Percentiles rank a stretch among this genome's conserved stretches.
Conservation (phyloP, 78 protist genomes). For the Trichosphaerium sp. region DNA sequence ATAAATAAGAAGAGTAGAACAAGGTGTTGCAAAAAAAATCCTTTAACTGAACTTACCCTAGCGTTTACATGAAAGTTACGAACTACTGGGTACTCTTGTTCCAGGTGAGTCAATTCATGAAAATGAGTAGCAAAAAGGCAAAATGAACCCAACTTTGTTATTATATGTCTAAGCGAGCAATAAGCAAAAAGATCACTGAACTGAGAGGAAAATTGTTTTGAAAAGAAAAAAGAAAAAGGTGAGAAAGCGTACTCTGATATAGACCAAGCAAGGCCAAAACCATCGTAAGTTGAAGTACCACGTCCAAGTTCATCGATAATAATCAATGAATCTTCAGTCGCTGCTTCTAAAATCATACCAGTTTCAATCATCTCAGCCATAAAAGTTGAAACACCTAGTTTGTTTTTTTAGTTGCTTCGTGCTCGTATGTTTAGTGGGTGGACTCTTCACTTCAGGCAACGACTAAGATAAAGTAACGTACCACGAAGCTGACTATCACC, state of each 20-base stretch:
- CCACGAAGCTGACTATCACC: constrained; percentile 87
- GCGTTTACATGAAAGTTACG: constrained; percentile 67
- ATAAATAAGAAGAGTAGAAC: neutral
- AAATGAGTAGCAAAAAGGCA: constrained; percentile 94
- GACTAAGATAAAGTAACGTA: neutral
- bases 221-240: neutral
- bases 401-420: neutral
- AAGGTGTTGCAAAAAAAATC: constrained; percentile 5
- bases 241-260: constrained; percentile 66
- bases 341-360: constrained; percentile 76
- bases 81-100: constrained; percentile 11
- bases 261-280: constrained; percentile 96
- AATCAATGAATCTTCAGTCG: constrained; percentile 70
- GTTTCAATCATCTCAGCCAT: constrained; percentile 99
- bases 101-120: constrained; percentile 78
- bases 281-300: constrained; percentile 98
- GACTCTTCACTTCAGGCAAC: neutral
- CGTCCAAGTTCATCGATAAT: constrained; percentile 98
- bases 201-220: neutral
- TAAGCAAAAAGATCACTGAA: neutral
- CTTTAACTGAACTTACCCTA: constrained; percentile 2
- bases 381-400: constrained; percentile 87
- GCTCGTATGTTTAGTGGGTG: neutral
- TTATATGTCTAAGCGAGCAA: constrained; percentile 12
- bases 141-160: constrained; percentile 31